Percentiles rank a stretch among this genome's conserved stretches.
These are phyloP conservation scores for Lactarius pseudohatsudake DNA, from an alignment of 768 basidiomycete species.

Conservation along the genomic window DNA sequence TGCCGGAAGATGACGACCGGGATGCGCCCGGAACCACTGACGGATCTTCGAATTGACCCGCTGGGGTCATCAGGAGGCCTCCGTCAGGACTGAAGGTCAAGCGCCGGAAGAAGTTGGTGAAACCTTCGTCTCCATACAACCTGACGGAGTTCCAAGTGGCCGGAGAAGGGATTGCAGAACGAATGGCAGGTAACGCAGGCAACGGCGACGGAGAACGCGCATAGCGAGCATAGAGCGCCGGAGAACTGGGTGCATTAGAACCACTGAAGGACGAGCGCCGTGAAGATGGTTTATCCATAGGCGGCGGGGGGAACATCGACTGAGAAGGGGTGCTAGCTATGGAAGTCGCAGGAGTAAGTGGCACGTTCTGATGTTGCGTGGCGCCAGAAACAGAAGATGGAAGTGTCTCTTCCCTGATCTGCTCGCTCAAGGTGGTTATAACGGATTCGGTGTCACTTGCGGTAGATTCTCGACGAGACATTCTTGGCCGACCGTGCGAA, in stretches of 20 bases:
- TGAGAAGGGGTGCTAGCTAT: conserved; percentile 65
- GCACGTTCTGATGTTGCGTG: conserved; percentile 41
- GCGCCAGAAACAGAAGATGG: conserved; percentile 34
- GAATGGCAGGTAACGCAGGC: conserved; percentile 92
- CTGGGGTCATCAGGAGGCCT: conserved; percentile 88
- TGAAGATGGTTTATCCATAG: conserved; percentile 64
- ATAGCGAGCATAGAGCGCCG: conserved; percentile 56
- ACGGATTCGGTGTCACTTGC: conserved; percentile 74
- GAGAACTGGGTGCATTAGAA: conserved; percentile 77
- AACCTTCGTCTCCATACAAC: conserved; percentile 94
- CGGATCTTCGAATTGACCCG: conserved; percentile 96
- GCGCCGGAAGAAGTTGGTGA: conserved; percentile 93
- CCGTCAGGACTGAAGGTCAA: conserved; percentile 96
- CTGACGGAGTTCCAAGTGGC: conserved; percentile 67
- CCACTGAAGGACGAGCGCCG: conserved; percentile 68
- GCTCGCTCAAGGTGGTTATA: conserved; percentile 52
- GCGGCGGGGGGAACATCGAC: conserved; percentile 61
- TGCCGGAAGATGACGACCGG: conserved; percentile 33
- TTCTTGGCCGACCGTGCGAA: conserved; percentile 53
- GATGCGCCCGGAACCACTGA: conserved; percentile 50
- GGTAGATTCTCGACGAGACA: conserved; percentile 69
- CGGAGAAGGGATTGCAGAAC: conserved; percentile 53
- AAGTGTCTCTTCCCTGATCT: conserved; percentile 49
- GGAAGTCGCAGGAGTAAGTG: conserved; percentile 65
- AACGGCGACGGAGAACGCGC: conserved; percentile 86